These are phyloP conservation scores for Thielaviopsis musarum DNA, from an alignment of 2,329 filamentous ascomycete species.

Conservation along the genomic window DNA sequence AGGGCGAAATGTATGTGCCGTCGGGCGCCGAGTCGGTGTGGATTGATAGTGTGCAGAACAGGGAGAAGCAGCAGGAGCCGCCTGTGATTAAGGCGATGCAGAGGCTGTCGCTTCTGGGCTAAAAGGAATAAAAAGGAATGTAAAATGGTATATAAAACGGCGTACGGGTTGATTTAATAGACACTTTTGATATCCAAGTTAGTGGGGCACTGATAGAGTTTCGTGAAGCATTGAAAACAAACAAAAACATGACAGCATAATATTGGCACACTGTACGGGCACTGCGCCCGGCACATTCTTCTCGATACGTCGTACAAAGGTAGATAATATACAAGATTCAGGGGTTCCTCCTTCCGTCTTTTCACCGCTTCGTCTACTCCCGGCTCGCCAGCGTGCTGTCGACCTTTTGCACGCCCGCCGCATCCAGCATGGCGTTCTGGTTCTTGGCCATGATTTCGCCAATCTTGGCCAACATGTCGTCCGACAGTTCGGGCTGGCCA, in stretches of 20 bases:
- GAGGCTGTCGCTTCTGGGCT: constrained; percentile 31
- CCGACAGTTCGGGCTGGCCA: constrained; percentile 38
- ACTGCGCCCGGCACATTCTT: not conserved
- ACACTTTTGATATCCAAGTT: not conserved
- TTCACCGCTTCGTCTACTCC: not conserved
- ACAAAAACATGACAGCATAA: constrained; percentile 3
- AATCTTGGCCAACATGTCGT: constrained; percentile 45
- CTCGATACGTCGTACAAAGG: not conserved
- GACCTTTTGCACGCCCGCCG: constrained; percentile 5
- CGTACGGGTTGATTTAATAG: not conserved
- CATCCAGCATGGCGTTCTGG: constrained; percentile 20
- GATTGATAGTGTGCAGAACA: constrained; percentile 31
- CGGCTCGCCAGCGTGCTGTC: constrained; percentile 6
- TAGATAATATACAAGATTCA: not conserved
- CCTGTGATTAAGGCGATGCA: constrained; percentile 32
- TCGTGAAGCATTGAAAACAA: not conserved
- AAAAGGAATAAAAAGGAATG: not conserved
- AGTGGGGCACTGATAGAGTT: not conserved
- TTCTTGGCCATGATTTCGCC: constrained; percentile 43
- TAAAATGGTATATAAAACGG: not conserved
- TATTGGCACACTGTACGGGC: not conserved
- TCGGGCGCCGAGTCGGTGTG: constrained; percentile 36
- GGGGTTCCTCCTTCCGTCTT: not conserved
- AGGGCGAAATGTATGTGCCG: constrained; percentile 19
- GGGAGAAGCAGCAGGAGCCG: constrained; percentile 27